Evolutionary conservation across 2,329 filamentous ascomycete genomes (phyloP), one percentile per base, ranked within the genome.

Genomic region (Phoma sp.): DNA sequence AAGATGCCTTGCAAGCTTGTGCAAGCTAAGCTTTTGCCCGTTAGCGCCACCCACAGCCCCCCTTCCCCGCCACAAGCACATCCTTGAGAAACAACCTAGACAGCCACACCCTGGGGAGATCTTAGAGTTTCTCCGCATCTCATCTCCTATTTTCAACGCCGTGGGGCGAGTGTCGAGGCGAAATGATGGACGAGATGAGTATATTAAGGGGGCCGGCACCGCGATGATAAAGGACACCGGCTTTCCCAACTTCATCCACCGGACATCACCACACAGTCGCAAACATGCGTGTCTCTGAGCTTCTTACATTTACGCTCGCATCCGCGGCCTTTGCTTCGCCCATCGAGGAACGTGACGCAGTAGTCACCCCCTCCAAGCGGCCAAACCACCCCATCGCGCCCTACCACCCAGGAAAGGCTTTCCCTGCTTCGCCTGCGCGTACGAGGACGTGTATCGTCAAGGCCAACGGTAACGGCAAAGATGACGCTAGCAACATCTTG

Each of bases 401-500:
- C 5, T 66, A 76, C 35, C 67, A 72, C 27, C 74, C 75, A 0
- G 72, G 68, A 40, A 68, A 70, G 43, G 49, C 69, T 2, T 68
- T 77, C 44, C 71, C 72, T 3, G n/a, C 54, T 6, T 76, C 75
- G 22, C 70, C 75, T 5, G 33, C 61, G 7, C 66, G 77, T 25
- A 71, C 63, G 22, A 76, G 71, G 60, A 73, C 68, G 5, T 80
- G 78, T 58, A 67, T 63, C 19, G 75, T 80, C 24, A 62, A 74
- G 32, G 73, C 69, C 51, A 63, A 74, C 32, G 76, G 77, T 25
- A 61, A 73, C 37, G 73, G 73, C 33, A 75, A 69, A 9, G 83
- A 85, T 44, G 83, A 85, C 60, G 80, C 81, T 36, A 55, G 74
- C 22, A 72, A 80, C 51, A 82, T 88, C 44, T 61, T 88, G 8